Percentiles rank a stretch among this genome's conserved stretches.
Evolutionary conservation across 805 yeast genomes (phyloP).

Genomic region (Candida vartiovaarae): DNA sequence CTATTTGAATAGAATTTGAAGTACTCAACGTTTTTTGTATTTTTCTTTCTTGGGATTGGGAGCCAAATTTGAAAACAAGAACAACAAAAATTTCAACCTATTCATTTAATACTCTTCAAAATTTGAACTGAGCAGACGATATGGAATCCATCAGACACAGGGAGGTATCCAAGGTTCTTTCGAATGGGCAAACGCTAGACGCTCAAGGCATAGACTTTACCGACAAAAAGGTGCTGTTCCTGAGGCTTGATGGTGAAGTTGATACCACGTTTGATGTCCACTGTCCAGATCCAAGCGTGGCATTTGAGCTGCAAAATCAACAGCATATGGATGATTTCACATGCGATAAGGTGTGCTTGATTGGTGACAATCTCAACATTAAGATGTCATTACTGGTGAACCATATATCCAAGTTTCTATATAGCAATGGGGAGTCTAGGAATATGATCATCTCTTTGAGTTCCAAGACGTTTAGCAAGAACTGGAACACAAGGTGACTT

Average conservation of each 20-base stretch:
- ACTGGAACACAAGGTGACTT: slow-evolving; percentile 6
- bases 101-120: too few species aligned
- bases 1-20: too few species aligned
- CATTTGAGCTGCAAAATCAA: slow-evolving; percentile 4
- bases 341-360: slow-evolving; percentile 18
- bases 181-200: slow-evolving; percentile 1
- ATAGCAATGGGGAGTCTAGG: slow-evolving; percentile 11
- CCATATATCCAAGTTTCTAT: slow-evolving; percentile 19
- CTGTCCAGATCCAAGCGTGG: slow-evolving; percentile 17
- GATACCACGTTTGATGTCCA: slow-evolving; percentile 21
- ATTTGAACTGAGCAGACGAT: not conserved
- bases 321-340: slow-evolving; percentile 38
- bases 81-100: not conserved
- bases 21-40: too few species aligned
- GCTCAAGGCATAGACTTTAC: slow-evolving; percentile 21
- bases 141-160: not conserved
- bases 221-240: slow-evolving; percentile 32
- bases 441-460: slow-evolving; percentile 19
- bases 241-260: slow-evolving; percentile 36
- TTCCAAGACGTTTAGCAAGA: slow-evolving; percentile 18
- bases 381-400: slow-evolving; percentile 16
- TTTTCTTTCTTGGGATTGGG: too few species aligned
- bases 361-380: slow-evolving; percentile 15
- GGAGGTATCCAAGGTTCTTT: not conserved
- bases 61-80: not conserved